phyloP scores from a whole-genome alignment of 2,329 filamentous ascomycete genomes.

The Coniochaeta sp. region DNA sequence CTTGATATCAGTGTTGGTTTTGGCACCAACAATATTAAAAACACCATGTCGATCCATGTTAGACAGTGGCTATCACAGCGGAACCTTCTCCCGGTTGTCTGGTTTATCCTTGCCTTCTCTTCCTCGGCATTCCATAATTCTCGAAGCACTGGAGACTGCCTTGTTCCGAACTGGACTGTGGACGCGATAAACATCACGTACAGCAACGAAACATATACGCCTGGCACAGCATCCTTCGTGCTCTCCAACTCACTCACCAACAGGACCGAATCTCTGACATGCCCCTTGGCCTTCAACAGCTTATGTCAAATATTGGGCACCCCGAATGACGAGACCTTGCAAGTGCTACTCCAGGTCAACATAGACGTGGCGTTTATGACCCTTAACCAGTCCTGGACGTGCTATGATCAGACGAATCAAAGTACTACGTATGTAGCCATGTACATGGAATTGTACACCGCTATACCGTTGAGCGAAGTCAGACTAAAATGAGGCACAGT shows the following conservation, averaged over 20 bases:
- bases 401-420: not conserved
- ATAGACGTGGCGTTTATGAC: not conserved
- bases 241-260: slow-evolving; percentile 4
- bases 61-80: not conserved
- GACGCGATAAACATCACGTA: slow-evolving; percentile 3
- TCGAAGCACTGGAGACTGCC: not conserved
- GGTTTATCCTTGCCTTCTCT: not conserved
- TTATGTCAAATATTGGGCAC: slow-evolving; percentile 1
- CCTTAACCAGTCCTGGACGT: slow-evolving; percentile 4
- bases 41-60: too few relatives aligned
- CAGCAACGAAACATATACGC: slow-evolving; percentile 4
- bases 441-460: too few relatives aligned
- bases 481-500: not conserved
- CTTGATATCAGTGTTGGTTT: too few relatives aligned
- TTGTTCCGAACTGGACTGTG: slow-evolving; percentile 1
- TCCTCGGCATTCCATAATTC: not conserved
- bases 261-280: not conserved
- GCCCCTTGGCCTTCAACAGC: slow-evolving; percentile 3
- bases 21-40: too few relatives aligned
- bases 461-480: too few relatives aligned
- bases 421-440: not conserved
- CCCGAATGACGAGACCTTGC: not conserved
- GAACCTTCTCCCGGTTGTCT: not conserved
- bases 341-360: slow-evolving; percentile 2
- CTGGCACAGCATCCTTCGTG: not conserved